Conservation (phyloP, 805 yeast genomes). For the Saturnispora kantuleensis region DNA sequence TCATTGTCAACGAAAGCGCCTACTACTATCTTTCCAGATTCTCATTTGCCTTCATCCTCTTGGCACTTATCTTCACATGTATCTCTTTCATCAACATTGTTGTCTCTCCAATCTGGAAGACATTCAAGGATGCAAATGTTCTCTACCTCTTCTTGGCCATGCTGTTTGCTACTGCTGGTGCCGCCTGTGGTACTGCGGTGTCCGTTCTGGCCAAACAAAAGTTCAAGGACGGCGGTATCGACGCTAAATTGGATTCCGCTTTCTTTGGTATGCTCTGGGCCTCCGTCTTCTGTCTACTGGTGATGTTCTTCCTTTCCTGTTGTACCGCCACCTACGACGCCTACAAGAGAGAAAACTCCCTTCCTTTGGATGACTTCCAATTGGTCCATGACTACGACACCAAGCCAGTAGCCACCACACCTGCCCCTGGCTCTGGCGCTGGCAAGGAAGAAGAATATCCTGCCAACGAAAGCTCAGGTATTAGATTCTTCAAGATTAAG, state of each 20-base stretch:
- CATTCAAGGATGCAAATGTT: slow-evolving; percentile 45
- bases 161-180: slow-evolving; percentile 50
- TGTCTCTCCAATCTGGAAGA: slow-evolving; percentile 45
- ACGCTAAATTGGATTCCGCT: slow-evolving; percentile 44
- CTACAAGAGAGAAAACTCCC: slow-evolving; percentile 37
- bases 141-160: slow-evolving; percentile 43
- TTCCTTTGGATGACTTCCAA: not conserved
- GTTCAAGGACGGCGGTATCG: slow-evolving; percentile 39
- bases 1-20: slow-evolving; percentile 42
- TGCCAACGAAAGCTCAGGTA: slow-evolving; percentile 42
- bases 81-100: slow-evolving; percentile 47
- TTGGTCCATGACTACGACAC: no score
- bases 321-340: slow-evolving; percentile 39
- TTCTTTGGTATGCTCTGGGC: slow-evolving; percentile 66
- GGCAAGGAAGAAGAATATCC: slow-evolving; percentile 10
- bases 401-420: not conserved
- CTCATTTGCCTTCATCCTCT: slow-evolving; percentile 51
- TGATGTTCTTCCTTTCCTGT: slow-evolving; percentile 44
- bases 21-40: slow-evolving; percentile 60
- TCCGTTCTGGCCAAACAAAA: slow-evolving; percentile 65
- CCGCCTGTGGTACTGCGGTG: slow-evolving; percentile 66
- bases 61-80: slow-evolving; percentile 53
- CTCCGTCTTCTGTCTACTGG: slow-evolving; percentile 41
- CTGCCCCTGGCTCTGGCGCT: slow-evolving; percentile 17
- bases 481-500: slow-evolving; percentile 69